Conservation (phyloP, 352 stramenopile genomes). For the Phytophthora syringae region DNA sequence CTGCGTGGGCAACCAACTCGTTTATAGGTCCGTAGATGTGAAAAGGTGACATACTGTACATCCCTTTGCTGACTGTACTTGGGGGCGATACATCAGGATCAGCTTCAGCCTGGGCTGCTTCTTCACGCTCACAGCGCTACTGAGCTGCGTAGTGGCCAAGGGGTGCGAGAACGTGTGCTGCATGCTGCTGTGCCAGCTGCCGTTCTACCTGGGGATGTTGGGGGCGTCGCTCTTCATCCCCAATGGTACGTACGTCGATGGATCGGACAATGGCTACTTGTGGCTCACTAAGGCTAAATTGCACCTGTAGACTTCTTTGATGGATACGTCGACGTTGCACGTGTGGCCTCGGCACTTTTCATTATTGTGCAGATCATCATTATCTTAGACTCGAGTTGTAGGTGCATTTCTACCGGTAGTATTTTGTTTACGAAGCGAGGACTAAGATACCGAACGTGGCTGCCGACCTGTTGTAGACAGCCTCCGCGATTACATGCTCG, state of each 20-base stretch:
- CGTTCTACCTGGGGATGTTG: constrained; percentile 59
- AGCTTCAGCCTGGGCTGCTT: constrained; percentile 78
- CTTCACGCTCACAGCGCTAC: constrained; percentile 59
- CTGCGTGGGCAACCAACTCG: constrained; percentile 78
- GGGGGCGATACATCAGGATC: constrained; percentile 34
- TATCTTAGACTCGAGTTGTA: constrained; percentile 80
- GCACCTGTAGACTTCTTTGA: constrained; percentile 64
- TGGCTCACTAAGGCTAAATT: not conserved
- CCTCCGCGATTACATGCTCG: constrained; percentile 65
- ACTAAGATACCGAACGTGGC: not conserved
- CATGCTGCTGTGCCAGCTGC: constrained; percentile 67
- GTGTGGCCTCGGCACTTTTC: constrained; percentile 65
- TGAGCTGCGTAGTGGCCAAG: constrained; percentile 58
- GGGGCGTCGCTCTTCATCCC: constrained; percentile 71
- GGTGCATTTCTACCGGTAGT: constrained; percentile 3
- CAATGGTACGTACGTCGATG: constrained; percentile 45
- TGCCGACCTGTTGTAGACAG: constrained; percentile 47
- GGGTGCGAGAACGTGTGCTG: constrained; percentile 72
- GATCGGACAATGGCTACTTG: not conserved
- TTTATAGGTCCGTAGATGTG: constrained; percentile 53
- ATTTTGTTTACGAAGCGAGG: not conserved
- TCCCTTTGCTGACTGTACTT: not conserved
- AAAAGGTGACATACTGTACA: not conserved
- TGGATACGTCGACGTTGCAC: constrained; percentile 64
- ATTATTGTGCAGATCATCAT: constrained; percentile 85